These are phyloP conservation scores for Rhizopus arrhizus DNA, from an alignment of 371 early-diverging fungal genomes.

Conservation along the genomic window DNA sequence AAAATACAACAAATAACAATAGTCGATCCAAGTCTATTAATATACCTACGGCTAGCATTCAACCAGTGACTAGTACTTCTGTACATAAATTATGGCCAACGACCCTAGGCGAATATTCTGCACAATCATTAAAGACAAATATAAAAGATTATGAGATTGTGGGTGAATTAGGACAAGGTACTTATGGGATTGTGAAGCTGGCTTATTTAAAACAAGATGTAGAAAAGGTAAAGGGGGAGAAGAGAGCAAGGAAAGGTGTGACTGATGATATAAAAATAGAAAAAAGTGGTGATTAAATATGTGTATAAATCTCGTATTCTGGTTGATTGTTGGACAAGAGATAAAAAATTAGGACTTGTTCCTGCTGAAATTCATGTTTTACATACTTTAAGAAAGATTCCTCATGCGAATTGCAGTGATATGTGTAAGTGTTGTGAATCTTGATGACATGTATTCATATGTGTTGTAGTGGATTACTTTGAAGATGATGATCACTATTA, in stretches of 20 bases:
- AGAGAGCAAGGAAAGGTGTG: no score
- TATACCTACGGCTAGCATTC: slow-evolving; percentile 14
- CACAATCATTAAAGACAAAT: slow-evolving; percentile 36
- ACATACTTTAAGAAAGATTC: slow-evolving; percentile 59
- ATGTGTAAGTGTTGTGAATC: slow-evolving; percentile 47
- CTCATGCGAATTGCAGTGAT: slow-evolving; percentile 65
- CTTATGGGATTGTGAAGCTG: slow-evolving; percentile 71
- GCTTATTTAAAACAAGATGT: slow-evolving; percentile 46
- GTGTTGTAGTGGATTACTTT: slow-evolving; percentile 53
- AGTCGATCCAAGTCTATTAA: slow-evolving; percentile 24
- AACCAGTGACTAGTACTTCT: not conserved
- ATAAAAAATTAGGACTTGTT: slow-evolving; percentile 61
- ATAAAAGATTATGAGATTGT: slow-evolving; percentile 67
- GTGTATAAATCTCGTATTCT: slow-evolving; percentile 72
- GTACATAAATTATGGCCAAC: not conserved
- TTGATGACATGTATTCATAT: slow-evolving; percentile 8
- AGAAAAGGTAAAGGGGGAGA: slow-evolving; percentile 32
- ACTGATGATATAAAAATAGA: slow-evolving; percentile 25
- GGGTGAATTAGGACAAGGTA: slow-evolving; percentile 71
- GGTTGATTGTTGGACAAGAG: slow-evolving; percentile 69
- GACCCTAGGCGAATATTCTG: slow-evolving; percentile 32
- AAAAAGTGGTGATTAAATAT: slow-evolving; percentile 72
- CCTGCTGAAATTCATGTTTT: slow-evolving; percentile 76
- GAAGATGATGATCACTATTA: slow-evolving; percentile 72
- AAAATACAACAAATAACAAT: not conserved